phyloP scores from a whole-genome alignment of 2,329 filamentous ascomycete genomes.

The Apiospora sp. region DNA sequence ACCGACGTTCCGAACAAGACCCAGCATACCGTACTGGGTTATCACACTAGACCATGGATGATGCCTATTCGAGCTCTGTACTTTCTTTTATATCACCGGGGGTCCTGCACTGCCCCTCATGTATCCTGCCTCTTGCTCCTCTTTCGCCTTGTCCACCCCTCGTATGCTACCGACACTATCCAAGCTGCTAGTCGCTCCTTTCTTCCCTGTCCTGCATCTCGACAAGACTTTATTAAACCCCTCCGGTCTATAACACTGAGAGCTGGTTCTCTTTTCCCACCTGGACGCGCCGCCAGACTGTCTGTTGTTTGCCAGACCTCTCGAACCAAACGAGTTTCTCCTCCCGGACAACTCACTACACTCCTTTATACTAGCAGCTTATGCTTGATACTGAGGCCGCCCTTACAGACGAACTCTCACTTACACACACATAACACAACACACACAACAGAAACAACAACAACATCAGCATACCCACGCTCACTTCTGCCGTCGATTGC shows the following conservation, averaged over 20 bases:
- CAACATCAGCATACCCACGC: conserved; percentile 27
- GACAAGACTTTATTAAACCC: conserved; percentile 49
- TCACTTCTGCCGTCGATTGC: conserved; percentile 25
- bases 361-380: conserved; percentile 41
- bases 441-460: too few species aligned
- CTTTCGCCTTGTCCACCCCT: conserved; percentile 55
- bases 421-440: conserved; percentile 22
- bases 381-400: conserved; percentile 15
- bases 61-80: conserved; percentile 51
- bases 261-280: conserved; percentile 62
- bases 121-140: conserved; percentile 48
- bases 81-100: conserved; percentile 61
- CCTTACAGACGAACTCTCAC: conserved; percentile 32
- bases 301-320: conserved; percentile 20
- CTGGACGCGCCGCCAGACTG: conserved; percentile 47
- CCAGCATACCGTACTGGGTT: conserved; percentile 54
- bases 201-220: conserved; percentile 44
- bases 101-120: conserved; percentile 58
- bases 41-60: conserved; percentile 47
- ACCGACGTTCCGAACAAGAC: conserved; percentile 59
- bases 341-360: conserved; percentile 52
- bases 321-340: conserved; percentile 50
- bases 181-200: conserved; percentile 60
- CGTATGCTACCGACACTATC: conserved; percentile 45
- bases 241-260: conserved; percentile 56